phyloP scores from a whole-genome alignment of 257 asterid species.

The Solanum paucissectum region DNA sequence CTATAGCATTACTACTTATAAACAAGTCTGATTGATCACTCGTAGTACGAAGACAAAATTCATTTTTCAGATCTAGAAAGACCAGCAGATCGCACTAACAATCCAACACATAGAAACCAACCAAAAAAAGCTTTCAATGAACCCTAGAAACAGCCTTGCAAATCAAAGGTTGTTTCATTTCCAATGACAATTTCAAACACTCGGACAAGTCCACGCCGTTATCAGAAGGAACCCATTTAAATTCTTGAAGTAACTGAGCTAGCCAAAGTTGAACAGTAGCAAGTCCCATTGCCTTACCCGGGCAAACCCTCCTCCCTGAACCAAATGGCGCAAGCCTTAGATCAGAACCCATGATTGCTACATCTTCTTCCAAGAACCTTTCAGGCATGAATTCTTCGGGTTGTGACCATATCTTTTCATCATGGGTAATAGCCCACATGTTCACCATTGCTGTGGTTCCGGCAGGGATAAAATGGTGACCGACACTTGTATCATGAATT shows the following conservation, averaged over 20 bases:
- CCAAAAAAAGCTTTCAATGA: not conserved
- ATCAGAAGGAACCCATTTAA: constrained; percentile 20
- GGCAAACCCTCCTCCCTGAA: constrained; percentile 66
- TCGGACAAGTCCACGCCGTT: constrained; percentile 40
- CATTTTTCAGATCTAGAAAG: constrained; percentile 13
- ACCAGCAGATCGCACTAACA: not conserved
- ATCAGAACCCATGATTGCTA: constrained; percentile 57
- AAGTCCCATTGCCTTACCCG: constrained; percentile 52
- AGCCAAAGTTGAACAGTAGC: constrained; percentile 64
- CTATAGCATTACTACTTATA: not conserved
- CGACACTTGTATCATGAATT: constrained; percentile 44
- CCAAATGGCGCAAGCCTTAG: constrained; percentile 67
- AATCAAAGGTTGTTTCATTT: constrained; percentile 47
- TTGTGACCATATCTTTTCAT: constrained; percentile 42
- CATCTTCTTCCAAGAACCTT: constrained; percentile 46
- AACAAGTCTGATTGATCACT: constrained; percentile 14
- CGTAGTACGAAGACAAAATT: constrained; percentile 4
- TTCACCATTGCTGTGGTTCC: constrained; percentile 88
- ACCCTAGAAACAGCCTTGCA: constrained; percentile 51
- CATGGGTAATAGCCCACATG: constrained; percentile 85
- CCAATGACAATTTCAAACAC: constrained; percentile 51
- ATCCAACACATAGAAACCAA: not conserved
- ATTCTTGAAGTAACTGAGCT: constrained; percentile 44
- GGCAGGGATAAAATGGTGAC: constrained; percentile 45
- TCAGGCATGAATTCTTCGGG: constrained; percentile 42